Base-by-base conservation (phyloP, 495 filamentous ascomycete genomes). In the Aspergillus funiculosus region DNA sequence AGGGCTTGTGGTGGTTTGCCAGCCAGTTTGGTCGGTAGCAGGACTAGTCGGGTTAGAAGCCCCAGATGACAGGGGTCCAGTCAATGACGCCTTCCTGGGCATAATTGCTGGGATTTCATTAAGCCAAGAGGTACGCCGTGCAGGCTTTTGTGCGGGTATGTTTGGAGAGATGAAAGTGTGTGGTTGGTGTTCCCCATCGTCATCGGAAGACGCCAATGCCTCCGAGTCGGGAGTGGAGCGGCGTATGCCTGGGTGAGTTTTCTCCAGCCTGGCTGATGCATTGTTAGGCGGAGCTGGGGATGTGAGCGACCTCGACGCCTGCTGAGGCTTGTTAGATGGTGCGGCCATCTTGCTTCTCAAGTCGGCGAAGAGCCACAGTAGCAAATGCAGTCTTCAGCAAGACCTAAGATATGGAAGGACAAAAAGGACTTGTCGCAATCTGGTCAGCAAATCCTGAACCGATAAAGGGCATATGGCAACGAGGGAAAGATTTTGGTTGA, bases 191-290 rank as follows among this genome's bases (percentile, higher is more conserved):
- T 76, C 89, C 25, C 69, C 76, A 59, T 96, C 90, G 56, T 96
- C 90, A 58, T 96, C 90, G 2, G 90, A 95, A 48, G 89, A 95
- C 27, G 85, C 87, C 36, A 96, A 68, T 30, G 89, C 90, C 58
- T 96, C 90, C 5, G 89, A 95, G 57, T 95, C 90, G 11, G 90
- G 90, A 5, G 90, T 95, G 13, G 88, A 88, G 43, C 84, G 82
- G 52, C 86, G 80, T 29, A 79, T 66, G 35, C 72, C 74, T 6
- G 68, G 65, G 52, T 85, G 82, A 41, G 82, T 69, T 59, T 86
- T 89, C 45, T 92, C 87, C 14, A 85, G 72, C 37, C 86, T 69
- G 19, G 84, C 69, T 21, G 78, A 74, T 27, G 77, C 76, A 49
- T 72, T 83, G 54, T 54, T 73, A 21, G 72, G 46, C 20, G 56